These are phyloP conservation scores for Starmerella sp. DNA, from an alignment of 805 yeast species.

Conservation along the genomic window DNA sequence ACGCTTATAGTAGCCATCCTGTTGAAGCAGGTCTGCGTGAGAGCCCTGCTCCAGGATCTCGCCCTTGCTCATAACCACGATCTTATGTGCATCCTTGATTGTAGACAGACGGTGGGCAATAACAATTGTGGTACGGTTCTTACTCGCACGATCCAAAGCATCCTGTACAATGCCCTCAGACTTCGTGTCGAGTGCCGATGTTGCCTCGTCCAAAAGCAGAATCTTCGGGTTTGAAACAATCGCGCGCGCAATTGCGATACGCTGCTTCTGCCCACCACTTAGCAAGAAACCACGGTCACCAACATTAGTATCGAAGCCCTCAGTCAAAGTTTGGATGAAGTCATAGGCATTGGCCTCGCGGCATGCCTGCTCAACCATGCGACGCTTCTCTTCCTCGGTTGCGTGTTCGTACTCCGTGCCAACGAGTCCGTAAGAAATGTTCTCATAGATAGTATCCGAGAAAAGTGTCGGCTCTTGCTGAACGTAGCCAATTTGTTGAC, in stretches of 20 bases:
- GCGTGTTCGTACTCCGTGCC: constrained; percentile 56
- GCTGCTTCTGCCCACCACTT: constrained; percentile 65
- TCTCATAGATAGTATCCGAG: constrained; percentile 78
- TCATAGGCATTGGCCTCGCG: constrained; percentile 33
- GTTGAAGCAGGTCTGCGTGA: constrained; percentile 30
- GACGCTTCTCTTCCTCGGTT: constrained; percentile 30
- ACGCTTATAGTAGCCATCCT: constrained; percentile 25
- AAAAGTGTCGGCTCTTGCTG: constrained; percentile 95
- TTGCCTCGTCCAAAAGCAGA: constrained; percentile 54
- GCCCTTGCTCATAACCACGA: constrained; percentile 42
- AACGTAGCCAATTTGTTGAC: constrained; percentile 73
- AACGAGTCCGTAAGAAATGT: constrained; percentile 71
- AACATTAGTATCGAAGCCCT: constrained; percentile 66
- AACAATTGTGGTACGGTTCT: constrained; percentile 39
- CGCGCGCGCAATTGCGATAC: constrained; percentile 62
- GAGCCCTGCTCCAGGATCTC: constrained; percentile 40
- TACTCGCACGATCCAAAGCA: constrained; percentile 31
- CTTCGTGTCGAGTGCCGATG: constrained; percentile 46
- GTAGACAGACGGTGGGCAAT: constrained; percentile 51
- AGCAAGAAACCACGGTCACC: constrained; percentile 48
- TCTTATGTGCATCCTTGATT: constrained; percentile 44
- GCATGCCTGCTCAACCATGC: constrained; percentile 31
- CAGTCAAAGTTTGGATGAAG: constrained; percentile 50
- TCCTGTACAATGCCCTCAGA: constrained; percentile 35
- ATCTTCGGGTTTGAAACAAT: constrained; percentile 51